phyloP scores from a whole-genome alignment of 495 filamentous ascomycete species.

The Evansstolkia leycettana region DNA sequence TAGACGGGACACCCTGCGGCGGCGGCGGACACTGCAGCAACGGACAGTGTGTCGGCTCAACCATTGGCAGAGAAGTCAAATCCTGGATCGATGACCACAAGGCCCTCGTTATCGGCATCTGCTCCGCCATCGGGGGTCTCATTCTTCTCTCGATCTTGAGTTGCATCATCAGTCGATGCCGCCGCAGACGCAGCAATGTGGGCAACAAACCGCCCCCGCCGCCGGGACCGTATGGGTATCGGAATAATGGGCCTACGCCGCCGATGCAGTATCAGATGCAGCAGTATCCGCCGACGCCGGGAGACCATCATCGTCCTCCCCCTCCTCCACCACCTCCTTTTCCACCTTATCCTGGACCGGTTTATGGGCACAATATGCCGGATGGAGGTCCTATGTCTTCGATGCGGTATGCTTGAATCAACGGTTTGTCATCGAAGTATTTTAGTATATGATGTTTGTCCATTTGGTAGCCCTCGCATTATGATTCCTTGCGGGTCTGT shows the following conservation, averaged over 20 bases:
- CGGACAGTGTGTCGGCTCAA: conserved; percentile 56
- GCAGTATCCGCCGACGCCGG: conserved; percentile 1
- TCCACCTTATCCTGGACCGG: conserved; percentile 8
- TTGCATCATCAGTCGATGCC: conserved; percentile 46
- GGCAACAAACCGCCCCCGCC: conserved; percentile 15
- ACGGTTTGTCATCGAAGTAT: too few species aligned
- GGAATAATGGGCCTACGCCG: conserved; percentile 12
- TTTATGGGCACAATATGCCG: background rate
- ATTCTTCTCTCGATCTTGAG: conserved; percentile 47
- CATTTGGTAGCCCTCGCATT: too few species aligned
- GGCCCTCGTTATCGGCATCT: conserved; percentile 65
- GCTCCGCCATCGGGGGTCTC: conserved; percentile 51
- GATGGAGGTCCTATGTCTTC: too few species aligned
- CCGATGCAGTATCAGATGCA: conserved; percentile 7
- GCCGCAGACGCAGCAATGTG: conserved; percentile 16
- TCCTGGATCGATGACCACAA: conserved; percentile 61
- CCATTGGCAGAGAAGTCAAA: conserved; percentile 44
- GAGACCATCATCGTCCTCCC: conserved; percentile 8
- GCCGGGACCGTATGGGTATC: conserved; percentile 8
- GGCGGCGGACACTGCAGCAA: conserved; percentile 70
- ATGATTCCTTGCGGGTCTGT: too few species aligned
- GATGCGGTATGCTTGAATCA: too few species aligned
- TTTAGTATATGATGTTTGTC: too few species aligned
- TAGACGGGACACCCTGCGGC: conserved; percentile 83
- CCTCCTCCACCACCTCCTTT: conserved; percentile 12